Evolutionary conservation across 1,284 basidiomycete genomes (phyloP), one percentile per base, ranked within the genome.

Genomic region (Sporisorium reilianum): DNA sequence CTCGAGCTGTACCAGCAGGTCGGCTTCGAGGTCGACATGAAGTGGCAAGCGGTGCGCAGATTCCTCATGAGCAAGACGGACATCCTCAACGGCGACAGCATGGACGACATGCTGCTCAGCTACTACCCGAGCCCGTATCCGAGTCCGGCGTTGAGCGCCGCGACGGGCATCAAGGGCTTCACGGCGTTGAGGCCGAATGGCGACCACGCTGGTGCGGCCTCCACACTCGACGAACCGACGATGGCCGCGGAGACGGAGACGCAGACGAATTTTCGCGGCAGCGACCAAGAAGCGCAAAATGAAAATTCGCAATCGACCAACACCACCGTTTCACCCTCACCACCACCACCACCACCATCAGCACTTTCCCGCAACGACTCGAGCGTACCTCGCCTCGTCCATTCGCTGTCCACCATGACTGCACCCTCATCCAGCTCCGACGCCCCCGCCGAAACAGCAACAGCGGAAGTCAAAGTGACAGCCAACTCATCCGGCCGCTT

Each of bases 51-150:
- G 12, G 79, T 85, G 16, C 77, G 85, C 1, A 71, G 84, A 7
- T 86, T 85, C 64, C 69, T 86, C 40, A 84, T 86, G 81, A 78
- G 77, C 46, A 84, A 83, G 57, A 84, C 82, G 6, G 78, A 80
- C 32, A 77, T 75, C 10, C 53, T 77, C 23, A 69, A 75, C 25
- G 75, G 75, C 22, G 74, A 81, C 58, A 48, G 79, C 55, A 50
- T 82, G 65, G 57, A 84, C 49, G 78, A 82, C 42, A 75, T 85
- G 62, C 77, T 85, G 10, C 78, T 85, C 22, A 83, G 82, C 22
- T 85, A 85, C 64, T 85, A 83, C 54, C 83, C 85, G 3, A 82
- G 79, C 3, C 85, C 85, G 1, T 75, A 77, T 5, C 71, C 75
- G 0, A 80, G 80, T 26, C 76, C 78, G 20, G 66, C 55, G 45